Evolutionary conservation across 2,329 filamentous ascomycete species (phyloP).

Genomic region (Arthroderma sp.): DNA sequence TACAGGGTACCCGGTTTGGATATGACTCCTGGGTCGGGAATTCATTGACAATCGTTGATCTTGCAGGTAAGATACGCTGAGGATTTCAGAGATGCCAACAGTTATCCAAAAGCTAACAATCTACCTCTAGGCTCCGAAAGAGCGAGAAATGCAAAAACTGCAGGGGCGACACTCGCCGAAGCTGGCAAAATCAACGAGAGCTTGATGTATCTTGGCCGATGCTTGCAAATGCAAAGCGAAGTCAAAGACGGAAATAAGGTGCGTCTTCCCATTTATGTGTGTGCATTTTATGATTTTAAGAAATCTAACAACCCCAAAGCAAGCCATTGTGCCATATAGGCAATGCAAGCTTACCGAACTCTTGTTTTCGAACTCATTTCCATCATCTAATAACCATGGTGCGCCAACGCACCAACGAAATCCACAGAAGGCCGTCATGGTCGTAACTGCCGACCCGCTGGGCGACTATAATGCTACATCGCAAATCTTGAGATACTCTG

Average conservation of each 20-base stretch:
- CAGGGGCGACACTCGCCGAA: constrained; percentile 81
- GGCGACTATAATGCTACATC: constrained; percentile 96
- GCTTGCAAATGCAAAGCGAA: constrained; percentile 87
- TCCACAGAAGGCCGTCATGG: constrained; percentile 85
- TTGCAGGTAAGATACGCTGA: constrained; percentile 49
- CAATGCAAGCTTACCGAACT: constrained; percentile 79
- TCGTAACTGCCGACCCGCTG: constrained; percentile 83
- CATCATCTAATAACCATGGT: constrained; percentile 39
- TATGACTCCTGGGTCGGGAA: constrained; percentile 59
- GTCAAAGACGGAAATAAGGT: constrained; percentile 61
- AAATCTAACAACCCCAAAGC: not conserved
- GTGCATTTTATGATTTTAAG: not conserved
- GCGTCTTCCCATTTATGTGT: constrained; percentile 14
- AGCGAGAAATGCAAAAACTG: constrained; percentile 84
- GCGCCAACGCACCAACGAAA: constrained; percentile 29
- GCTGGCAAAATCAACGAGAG: constrained; percentile 98
- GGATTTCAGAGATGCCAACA: not conserved
- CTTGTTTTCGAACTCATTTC: constrained; percentile 80
- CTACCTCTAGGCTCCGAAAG: constrained; percentile 56
- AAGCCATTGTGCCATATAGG: constrained; percentile 62
- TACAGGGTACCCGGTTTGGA: constrained; percentile 34
- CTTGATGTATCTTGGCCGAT: constrained; percentile 95
- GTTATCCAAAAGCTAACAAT: constrained; percentile 12
- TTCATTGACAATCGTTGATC: constrained; percentile 74
- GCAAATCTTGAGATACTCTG: constrained; percentile 88